Evolutionary conservation across 2,329 filamentous ascomycete genomes (phyloP).

Genomic region (Curvularia lunata): DNA sequence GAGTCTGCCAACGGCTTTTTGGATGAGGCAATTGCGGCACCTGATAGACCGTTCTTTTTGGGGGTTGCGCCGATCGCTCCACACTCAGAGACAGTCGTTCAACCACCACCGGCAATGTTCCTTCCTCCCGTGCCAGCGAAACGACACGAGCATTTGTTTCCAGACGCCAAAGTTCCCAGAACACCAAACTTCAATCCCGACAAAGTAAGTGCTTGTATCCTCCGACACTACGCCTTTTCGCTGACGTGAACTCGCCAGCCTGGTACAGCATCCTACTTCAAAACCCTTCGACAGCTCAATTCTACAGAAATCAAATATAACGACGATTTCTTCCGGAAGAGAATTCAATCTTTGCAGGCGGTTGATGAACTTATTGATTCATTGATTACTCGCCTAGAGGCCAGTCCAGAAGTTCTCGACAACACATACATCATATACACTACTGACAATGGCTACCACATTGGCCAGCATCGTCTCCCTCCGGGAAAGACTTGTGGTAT

Average conservation of each 20-base stretch:
- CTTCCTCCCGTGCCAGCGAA: constrained; percentile 65
- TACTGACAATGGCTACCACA: constrained; percentile 53
- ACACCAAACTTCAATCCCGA: constrained; percentile 71
- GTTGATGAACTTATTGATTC: constrained; percentile 62
- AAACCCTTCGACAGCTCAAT: too few species aligned
- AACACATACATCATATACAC: constrained; percentile 56
- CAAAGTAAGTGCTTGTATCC: constrained; percentile 35
- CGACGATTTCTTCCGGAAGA: constrained; percentile 59
- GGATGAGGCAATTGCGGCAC: constrained; percentile 60
- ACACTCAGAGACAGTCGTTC: constrained; percentile 52
- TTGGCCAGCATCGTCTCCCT: constrained; percentile 51
- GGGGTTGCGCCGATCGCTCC: constrained; percentile 70
- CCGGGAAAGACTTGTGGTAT: constrained; percentile 51
- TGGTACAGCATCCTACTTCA: too few species aligned
- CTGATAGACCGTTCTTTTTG: constrained; percentile 71
- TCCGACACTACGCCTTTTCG: too few species aligned
- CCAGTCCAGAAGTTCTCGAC: constrained; percentile 51
- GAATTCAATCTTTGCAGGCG: constrained; percentile 59
- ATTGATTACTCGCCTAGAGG: constrained; percentile 53
- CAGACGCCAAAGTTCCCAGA: constrained; percentile 64
- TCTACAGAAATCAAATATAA: constrained; percentile 62
- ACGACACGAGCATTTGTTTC: constrained; percentile 68
- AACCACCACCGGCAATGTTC: too few species aligned
- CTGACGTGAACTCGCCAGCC: too few species aligned
- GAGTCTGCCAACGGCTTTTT: constrained; percentile 66